These are phyloP conservation scores for Saposhnikovia divaricata DNA, from an alignment of 129 eudicot genomes.

Conservation along the genomic window DNA sequence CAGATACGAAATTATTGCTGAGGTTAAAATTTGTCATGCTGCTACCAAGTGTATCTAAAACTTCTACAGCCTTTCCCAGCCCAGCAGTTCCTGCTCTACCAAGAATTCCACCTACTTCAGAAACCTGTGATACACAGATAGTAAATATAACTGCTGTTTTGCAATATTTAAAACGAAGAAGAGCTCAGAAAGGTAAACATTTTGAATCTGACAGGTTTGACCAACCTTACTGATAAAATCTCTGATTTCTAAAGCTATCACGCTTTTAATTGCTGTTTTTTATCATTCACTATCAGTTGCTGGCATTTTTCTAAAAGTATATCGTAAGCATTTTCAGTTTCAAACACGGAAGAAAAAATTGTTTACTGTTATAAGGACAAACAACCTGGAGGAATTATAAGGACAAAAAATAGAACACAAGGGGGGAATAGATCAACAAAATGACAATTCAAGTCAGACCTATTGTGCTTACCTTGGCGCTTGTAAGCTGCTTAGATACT, in stretches of 20 bases:
- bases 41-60: constrained; percentile 96
- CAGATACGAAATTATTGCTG: constrained; percentile 77
- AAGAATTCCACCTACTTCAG: constrained; percentile 84
- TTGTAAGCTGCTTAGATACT: constrained; percentile 55
- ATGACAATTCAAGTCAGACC: neutral
- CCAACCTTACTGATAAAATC: neutral
- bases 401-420: neutral
- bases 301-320: neutral
- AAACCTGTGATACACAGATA: constrained; percentile 45
- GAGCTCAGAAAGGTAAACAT: neutral
- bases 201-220: neutral
- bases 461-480: constrained; percentile 49
- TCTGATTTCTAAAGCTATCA: neutral
- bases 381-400: neutral
- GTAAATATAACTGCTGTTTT: constrained; percentile 2
- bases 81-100: constrained; percentile 91
- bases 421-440: constrained; percentile 2
- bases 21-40: constrained; percentile 89
- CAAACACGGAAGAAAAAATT: neutral
- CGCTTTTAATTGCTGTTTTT: neutral
- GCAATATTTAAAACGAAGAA: neutral
- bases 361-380: neutral
- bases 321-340: neutral
- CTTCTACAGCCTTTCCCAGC: constrained; percentile 95
- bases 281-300: neutral